Evolutionary conservation across 164 flowering plant genomes (phyloP).

Genomic region (Macadamia tetraphylla): DNA sequence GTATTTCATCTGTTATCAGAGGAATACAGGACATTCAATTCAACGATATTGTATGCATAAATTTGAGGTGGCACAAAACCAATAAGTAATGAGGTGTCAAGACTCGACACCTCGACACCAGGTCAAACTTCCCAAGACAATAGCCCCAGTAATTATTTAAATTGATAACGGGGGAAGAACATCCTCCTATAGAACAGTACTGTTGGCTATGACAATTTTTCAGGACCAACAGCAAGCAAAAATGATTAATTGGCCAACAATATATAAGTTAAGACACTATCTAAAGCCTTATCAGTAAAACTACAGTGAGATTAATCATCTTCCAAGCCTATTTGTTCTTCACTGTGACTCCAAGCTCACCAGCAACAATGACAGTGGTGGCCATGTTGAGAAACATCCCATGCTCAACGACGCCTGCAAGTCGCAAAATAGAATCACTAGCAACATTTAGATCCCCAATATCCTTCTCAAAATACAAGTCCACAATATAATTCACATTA

Average conservation of each 20-base stretch:
- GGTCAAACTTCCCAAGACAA: no score
- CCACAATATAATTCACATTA: slow-evolving; percentile 73
- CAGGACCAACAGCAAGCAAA: not conserved
- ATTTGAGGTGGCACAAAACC: no score
- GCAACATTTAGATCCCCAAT: slow-evolving; percentile 72
- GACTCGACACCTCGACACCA: no score
- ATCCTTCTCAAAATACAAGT: slow-evolving; percentile 68
- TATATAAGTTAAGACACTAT: not conserved
- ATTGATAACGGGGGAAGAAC: not conserved
- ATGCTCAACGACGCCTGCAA: slow-evolving; percentile 90
- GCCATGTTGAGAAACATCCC: slow-evolving; percentile 98
- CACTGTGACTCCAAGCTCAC: slow-evolving; percentile 54
- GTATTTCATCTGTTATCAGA: no score
- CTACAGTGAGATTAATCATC: not conserved
- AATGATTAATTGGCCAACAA: no score
- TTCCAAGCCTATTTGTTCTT: slow-evolving; percentile 36
- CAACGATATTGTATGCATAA: no score
- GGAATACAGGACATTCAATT: no score
- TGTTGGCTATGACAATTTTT: not conserved
- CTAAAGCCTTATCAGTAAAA: not conserved
- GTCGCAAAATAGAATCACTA: slow-evolving; percentile 59
- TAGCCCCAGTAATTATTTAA: not conserved
- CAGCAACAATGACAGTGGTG: slow-evolving; percentile 80
- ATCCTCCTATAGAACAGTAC: not conserved
- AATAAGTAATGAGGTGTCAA: no score